Conservation (phyloP, 2,329 filamentous ascomycete genomes). For the Lachnellula hyalina region DNA sequence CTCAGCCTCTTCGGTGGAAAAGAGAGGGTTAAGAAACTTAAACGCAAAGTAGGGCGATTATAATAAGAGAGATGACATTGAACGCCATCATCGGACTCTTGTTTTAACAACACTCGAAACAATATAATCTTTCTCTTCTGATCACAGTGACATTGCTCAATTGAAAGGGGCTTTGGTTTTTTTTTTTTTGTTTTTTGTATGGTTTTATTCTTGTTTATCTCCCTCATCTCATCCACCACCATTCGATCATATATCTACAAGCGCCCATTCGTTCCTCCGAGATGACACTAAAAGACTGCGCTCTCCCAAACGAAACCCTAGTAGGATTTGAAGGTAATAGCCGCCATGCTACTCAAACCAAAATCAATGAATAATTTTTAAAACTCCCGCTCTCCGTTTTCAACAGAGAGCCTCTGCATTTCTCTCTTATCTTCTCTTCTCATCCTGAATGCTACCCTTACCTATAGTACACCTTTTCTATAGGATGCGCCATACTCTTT, state of each 20-base stretch:
- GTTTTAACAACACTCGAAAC: too few species aligned
- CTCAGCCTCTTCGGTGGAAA: too few species aligned
- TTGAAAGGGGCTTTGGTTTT: too few species aligned
- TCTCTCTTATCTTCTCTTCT: background rate
- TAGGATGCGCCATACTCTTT: background rate
- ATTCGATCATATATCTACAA: background rate
- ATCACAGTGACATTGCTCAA: too few species aligned
- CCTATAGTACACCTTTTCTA: background rate
- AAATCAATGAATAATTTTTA: background rate
- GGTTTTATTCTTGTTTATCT: too few species aligned
- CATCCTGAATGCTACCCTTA: background rate
- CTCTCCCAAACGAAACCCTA: conserved; percentile 23
- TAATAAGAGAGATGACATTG: too few species aligned
- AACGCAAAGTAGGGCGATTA: too few species aligned
- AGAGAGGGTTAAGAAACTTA: too few species aligned
- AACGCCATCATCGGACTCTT: too few species aligned
- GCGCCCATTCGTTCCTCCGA: background rate
- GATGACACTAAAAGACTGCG: conserved; percentile 26
- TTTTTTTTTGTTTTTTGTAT: too few species aligned
- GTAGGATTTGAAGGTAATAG: conserved; percentile 25
- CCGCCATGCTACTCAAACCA: conserved; percentile 18
- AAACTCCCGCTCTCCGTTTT: background rate
- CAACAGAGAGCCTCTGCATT: background rate
- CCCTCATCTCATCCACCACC: too few species aligned
- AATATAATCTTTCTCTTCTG: too few species aligned